Percentiles rank a stretch among this genome's conserved stretches.
Evolutionary conservation across 2,329 filamentous ascomycete genomes (phyloP).

Genomic region (Claviceps sorghi): DNA sequence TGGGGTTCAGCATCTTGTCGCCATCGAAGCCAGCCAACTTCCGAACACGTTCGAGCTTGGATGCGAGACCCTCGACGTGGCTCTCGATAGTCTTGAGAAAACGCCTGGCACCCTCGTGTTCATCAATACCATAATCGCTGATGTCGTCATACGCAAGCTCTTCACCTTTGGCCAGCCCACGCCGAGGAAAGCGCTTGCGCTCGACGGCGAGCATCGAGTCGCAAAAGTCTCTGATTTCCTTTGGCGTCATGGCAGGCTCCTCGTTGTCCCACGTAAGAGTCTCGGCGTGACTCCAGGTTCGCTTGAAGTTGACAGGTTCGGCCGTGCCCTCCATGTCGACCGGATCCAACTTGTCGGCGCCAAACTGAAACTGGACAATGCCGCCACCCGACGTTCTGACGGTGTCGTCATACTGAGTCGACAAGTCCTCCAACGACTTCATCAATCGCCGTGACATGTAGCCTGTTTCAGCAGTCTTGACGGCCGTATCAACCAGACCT

Average conservation of each 20-base stretch:
- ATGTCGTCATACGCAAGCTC: constrained; percentile 55
- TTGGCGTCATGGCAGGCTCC: constrained; percentile 57
- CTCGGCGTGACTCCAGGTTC: constrained; percentile 75
- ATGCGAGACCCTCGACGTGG: constrained; percentile 50
- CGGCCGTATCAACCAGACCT: constrained; percentile 94
- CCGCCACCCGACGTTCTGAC: constrained; percentile 79
- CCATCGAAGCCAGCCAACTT: constrained; percentile 34
- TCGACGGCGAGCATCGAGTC: constrained; percentile 53
- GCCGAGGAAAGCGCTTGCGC: constrained; percentile 45
- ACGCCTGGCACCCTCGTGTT: constrained; percentile 66
- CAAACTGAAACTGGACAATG: constrained; percentile 94
- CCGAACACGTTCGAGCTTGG: constrained; percentile 42
- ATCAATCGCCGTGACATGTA: constrained; percentile 98
- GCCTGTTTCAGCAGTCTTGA: constrained; percentile 96
- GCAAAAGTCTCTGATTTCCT: constrained; percentile 57
- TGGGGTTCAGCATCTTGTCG: constrained; percentile 9
- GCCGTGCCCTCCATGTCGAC: constrained; percentile 95
- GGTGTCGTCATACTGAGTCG: constrained; percentile 84
- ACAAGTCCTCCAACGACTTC: constrained; percentile 94
- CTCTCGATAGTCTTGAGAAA: constrained; percentile 68
- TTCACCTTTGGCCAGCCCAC: constrained; percentile 28
- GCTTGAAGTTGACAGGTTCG: constrained; percentile 79
- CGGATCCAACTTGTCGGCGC: constrained; percentile 87
- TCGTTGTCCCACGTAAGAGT: constrained; percentile 64
- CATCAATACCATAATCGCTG: constrained; percentile 55